phyloP scores from a whole-genome alignment of 371 early-diverging fungal species.

The Mortierella sp. region DNA sequence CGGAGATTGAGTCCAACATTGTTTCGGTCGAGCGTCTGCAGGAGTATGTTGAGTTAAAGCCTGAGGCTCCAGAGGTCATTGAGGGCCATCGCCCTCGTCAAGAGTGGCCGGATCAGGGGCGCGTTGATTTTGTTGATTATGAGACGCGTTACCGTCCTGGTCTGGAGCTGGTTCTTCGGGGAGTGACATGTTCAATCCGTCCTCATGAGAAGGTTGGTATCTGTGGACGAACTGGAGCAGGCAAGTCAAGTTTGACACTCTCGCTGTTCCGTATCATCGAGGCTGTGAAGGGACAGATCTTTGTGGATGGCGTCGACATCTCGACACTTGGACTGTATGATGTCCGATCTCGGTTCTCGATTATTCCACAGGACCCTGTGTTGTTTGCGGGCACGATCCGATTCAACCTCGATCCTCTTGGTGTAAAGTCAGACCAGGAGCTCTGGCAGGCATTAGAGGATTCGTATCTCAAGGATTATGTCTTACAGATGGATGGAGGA shows the following conservation, averaged over 20 bases:
- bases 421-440: conserved; percentile 71
- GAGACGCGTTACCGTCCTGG: conserved; percentile 81
- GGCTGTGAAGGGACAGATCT: conserved; percentile 75
- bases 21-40: conserved; percentile 88
- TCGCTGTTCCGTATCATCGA: conserved; percentile 94
- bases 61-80: conserved; percentile 79
- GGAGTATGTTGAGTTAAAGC: conserved; percentile 86
- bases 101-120: conserved; percentile 76
- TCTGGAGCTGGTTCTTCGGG: conserved; percentile 75
- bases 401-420: conserved; percentile 86
- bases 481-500: conserved; percentile 70
- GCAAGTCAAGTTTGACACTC: conserved; percentile 88
- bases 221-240: conserved; percentile 92
- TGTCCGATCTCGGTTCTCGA: conserved; percentile 81
- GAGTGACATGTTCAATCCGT: conserved; percentile 71
- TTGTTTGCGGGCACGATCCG: conserved; percentile 79
- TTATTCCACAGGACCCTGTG: conserved; percentile 97
- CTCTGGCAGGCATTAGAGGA: conserved; percentile 87
- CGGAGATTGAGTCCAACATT: conserved; percentile 82
- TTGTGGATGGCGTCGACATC: conserved; percentile 84
- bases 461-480: conserved; percentile 75
- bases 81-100: conserved; percentile 56
- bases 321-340: conserved; percentile 80
- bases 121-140: conserved; percentile 76
- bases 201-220: conserved; percentile 88